Evolutionary conservation across 371 early-diverging fungal genomes (phyloP), one percentile per base, ranked within the genome.

Genomic region (Basidiobolus meristosporus): DNA sequence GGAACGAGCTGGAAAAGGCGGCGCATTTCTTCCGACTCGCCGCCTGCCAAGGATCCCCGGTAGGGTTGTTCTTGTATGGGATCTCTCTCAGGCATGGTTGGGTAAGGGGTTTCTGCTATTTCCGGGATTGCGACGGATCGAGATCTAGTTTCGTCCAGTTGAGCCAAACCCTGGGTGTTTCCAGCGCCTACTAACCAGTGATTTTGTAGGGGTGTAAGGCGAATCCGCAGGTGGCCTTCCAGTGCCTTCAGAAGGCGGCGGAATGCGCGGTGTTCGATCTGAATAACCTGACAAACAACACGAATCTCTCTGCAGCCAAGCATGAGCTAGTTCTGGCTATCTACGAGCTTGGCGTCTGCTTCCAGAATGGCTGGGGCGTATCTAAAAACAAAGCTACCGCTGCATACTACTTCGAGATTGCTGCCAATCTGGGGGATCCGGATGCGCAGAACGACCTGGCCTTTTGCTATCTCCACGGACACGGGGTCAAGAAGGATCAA

Each of bases 281-380:
- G 26, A 62, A 68, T 29, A 48, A 45, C 1, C 38, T 44, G 37
- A 22, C 46, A 17, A 21, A 11, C 30, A 26, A 16, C 4, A 16
- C 34, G 19, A 41, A 26, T 30, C 10, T 16, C 2, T 7, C 31
- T 16, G 7, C 32, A 4, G 53, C 60, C 20, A 65, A 62, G 46
- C 57, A 59, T 14, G 65, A 64, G 42, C 38, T 84, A 36, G 71
- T 75, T 1, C 57, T 87, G 45, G 88, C 88, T 1, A 76, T 91
- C 36, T 82, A 81, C 53, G 90, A 89, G 56, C 63, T 92, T 2
- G 52, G 52, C 1, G 62, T 80, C 50, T 76, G 73, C 45, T 90
- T 81, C 55, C 66, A 75, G 21, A 83, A 89, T 53, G 92, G 92
- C 7, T 92, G 92, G 92, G 90, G 92, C 28, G 87, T 77, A 17